Conservation (phyloP, 345 rosid genomes). For the Boechera stricta region DNA sequence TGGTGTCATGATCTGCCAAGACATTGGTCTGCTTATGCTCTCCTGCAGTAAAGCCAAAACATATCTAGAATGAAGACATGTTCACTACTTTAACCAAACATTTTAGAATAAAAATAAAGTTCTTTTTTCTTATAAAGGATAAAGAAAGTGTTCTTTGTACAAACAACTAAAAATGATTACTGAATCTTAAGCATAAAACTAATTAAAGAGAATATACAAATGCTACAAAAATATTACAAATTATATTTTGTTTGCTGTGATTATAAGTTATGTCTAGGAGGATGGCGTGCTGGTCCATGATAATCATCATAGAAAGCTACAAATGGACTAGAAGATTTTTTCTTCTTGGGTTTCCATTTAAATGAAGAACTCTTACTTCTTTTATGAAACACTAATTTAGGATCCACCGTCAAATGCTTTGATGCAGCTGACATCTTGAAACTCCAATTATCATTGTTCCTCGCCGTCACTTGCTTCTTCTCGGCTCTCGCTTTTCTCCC, state of each 20-base stretch:
- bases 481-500: slow-evolving; percentile 16
- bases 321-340: slow-evolving; percentile 30
- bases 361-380: slow-evolving; percentile 37
- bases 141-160: not conserved
- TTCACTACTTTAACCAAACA: slow-evolving; percentile 18
- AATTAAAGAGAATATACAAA: not conserved
- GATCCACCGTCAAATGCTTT: slow-evolving; percentile 16
- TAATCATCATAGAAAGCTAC: slow-evolving; percentile 39
- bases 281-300: slow-evolving; percentile 42
- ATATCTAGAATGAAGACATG: slow-evolving; percentile 29
- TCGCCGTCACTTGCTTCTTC: slow-evolving; percentile 2
- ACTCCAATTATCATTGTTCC: slow-evolving; percentile 16
- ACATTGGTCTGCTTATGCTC: slow-evolving; percentile 17
- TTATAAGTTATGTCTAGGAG: slow-evolving; percentile 41
- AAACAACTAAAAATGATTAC: slow-evolving; percentile 11
- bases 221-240: slow-evolving; percentile 22
- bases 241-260: not conserved
- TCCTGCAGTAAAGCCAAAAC: slow-evolving; percentile 34
- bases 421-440: slow-evolving; percentile 2
- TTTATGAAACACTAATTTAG: slow-evolving; percentile 37
- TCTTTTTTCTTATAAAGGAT: not conserved
- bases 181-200: not conserved
- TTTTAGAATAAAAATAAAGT: not conserved
- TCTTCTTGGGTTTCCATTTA: slow-evolving; percentile 39
- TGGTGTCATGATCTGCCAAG: slow-evolving; percentile 27